Conservation (phyloP, 495 filamentous ascomycete species). For the Penicillium salamii region DNA sequence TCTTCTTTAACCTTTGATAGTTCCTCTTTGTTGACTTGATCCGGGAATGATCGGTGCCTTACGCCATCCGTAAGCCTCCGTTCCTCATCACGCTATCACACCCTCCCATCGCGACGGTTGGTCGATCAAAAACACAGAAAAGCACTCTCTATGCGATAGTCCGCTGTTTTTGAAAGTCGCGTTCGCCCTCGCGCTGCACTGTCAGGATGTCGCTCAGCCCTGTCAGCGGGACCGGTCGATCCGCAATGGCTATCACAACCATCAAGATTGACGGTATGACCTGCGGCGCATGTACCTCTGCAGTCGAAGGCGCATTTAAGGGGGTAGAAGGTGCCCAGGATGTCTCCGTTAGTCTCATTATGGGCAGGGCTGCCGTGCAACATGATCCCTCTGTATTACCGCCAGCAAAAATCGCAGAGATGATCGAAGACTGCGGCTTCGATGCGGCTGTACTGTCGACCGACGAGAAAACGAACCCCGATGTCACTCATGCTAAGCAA, state of each 20-base stretch:
- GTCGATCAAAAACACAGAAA: background rate
- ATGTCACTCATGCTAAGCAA: constrained; percentile 17
- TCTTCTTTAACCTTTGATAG: background rate
- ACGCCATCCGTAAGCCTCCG: constrained; percentile 27
- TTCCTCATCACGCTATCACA: constrained; percentile 14
- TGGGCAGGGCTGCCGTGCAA: constrained; percentile 85
- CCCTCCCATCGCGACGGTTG: constrained; percentile 9
- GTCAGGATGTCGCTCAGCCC: constrained; percentile 16
- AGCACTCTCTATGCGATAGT: constrained; percentile 30
- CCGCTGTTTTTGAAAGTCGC: constrained; percentile 1
- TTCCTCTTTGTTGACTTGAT: constrained; percentile 12
- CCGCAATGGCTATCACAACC: constrained; percentile 81
- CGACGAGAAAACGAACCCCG: constrained; percentile 45
- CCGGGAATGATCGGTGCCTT: constrained; percentile 23
- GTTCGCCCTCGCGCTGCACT: constrained; percentile 13
- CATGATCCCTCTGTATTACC: constrained; percentile 78
- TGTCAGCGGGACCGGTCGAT: constrained; percentile 16
- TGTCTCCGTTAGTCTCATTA: constrained; percentile 87
- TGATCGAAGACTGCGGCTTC: constrained; percentile 93
- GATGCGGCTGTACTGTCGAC: constrained; percentile 89
- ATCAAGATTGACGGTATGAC: constrained; percentile 91
- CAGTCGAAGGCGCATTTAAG: constrained; percentile 82
- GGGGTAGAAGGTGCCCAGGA: constrained; percentile 72
- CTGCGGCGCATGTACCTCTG: constrained; percentile 86
- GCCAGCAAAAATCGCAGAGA: constrained; percentile 71